Evolutionary conservation across 176 grass and related monocot genomes (phyloP).

Genomic region (Eleusine indica): DNA sequence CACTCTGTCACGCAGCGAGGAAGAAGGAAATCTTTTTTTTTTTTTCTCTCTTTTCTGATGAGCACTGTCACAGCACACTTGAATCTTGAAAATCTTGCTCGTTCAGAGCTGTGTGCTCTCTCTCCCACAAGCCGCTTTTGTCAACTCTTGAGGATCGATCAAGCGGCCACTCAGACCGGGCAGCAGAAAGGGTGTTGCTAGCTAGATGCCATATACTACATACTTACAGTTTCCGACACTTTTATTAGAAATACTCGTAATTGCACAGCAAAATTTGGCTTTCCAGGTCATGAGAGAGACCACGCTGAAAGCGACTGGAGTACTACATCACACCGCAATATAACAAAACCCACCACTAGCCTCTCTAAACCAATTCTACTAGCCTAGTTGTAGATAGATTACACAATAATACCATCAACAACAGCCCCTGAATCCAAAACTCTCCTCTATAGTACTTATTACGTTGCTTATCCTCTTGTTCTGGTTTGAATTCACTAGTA

Average conservation of each 20-base stretch:
- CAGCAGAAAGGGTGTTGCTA: background rate
- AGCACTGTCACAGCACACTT: too few relatives aligned
- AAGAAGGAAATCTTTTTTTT: too few relatives aligned
- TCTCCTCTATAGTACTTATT: too few relatives aligned
- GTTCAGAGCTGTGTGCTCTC: too few relatives aligned
- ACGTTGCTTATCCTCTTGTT: background rate
- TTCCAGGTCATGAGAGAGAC: conserved; percentile 40
- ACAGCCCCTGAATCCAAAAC: conserved; percentile 24
- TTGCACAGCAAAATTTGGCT: conserved; percentile 50
- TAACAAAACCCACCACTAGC: conserved; percentile 20
- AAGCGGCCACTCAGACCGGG: background rate
- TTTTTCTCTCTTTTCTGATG: too few relatives aligned
- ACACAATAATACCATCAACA: conserved; percentile 1
- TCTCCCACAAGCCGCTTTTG: too few relatives aligned
- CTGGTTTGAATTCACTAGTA: background rate
- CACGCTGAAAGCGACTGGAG: conserved; percentile 40
- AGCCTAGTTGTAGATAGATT: background rate
- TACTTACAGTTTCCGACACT: conserved; percentile 15
- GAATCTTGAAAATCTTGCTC: too few relatives aligned
- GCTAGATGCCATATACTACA: background rate
- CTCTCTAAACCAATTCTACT: conserved; percentile 35
- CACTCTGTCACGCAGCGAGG: background rate
- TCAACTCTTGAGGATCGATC: background rate
- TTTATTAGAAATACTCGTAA: conserved; percentile 40
- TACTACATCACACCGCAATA: conserved; percentile 30